Conservation (phyloP, 306 rosid species). For the Cucumis hystrix region DNA sequence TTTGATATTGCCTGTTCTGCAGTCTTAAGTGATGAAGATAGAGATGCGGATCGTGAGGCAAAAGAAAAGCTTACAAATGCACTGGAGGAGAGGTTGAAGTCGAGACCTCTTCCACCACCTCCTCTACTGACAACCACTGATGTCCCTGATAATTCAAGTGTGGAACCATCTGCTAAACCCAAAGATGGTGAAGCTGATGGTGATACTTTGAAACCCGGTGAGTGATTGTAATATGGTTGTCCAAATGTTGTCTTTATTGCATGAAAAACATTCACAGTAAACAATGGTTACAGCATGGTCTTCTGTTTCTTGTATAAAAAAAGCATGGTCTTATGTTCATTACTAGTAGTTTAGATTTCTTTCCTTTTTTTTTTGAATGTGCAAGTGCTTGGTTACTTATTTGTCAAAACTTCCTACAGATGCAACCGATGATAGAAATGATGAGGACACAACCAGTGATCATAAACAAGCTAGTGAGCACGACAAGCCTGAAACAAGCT, state of each 20-base stretch:
- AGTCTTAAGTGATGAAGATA: constrained; percentile 75
- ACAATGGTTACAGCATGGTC: background rate
- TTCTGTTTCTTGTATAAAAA: too few relatives aligned
- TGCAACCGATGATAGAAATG: constrained; percentile 56
- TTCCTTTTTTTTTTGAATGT: background rate
- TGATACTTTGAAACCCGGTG: constrained; percentile 52
- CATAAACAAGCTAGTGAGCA: constrained; percentile 51
- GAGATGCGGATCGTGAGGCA: constrained; percentile 61
- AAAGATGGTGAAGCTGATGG: constrained; percentile 68
- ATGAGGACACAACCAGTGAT: constrained; percentile 50
- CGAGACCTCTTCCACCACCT: constrained; percentile 71
- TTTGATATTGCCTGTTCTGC: constrained; percentile 49
- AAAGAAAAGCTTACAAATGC: constrained; percentile 52
- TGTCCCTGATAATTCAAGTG: constrained; percentile 28
- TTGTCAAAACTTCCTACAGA: constrained; percentile 30
- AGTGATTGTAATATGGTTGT: constrained; percentile 18
- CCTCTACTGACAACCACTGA: constrained; percentile 47
- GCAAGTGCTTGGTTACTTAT: background rate
- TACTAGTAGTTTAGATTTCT: background rate
- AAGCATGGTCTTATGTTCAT: background rate
- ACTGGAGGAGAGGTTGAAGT: constrained; percentile 82
- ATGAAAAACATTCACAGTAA: background rate
- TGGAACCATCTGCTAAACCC: constrained; percentile 43
- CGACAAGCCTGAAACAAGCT: constrained; percentile 58
- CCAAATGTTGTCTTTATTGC: background rate